A percentile compares a stretch with the other conserved stretches of the same genome.
Conservation (phyloP, 805 yeast species). For the Saccharomyces jurei region DNA sequence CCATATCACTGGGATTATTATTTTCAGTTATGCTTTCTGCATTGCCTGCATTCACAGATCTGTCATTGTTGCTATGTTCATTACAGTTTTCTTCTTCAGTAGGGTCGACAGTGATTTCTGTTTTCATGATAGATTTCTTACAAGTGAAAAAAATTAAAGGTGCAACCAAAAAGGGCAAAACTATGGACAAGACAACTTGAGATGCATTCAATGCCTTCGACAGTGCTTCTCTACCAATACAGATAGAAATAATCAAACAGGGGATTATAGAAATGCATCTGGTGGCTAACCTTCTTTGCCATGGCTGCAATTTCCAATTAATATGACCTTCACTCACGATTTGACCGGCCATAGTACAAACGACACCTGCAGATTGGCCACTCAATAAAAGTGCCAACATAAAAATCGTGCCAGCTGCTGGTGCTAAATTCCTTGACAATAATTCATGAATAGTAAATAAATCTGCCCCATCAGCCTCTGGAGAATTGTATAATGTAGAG, state of each 20-base stretch:
- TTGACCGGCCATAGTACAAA: conserved; percentile 90
- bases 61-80: conserved; percentile 1
- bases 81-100: conserved; percentile 2
- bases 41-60: conserved; percentile 7
- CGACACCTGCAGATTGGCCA: conserved; percentile 87
- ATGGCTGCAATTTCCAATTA: conserved; percentile 72
- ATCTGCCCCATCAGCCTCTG: conserved; percentile 72
- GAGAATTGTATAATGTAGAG: conserved; percentile 60
- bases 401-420: conserved; percentile 74
- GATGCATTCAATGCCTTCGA: conserved; percentile 70
- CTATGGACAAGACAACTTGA: conserved; percentile 74
- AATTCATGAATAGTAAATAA: conserved; percentile 67
- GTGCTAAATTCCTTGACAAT: conserved; percentile 52
- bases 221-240: conserved; percentile 68
- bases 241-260: conserved; percentile 61
- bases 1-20: conserved; percentile 9
- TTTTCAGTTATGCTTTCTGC: conserved; percentile 5
- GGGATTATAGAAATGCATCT: conserved; percentile 76
- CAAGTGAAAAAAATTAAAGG: conserved; percentile 81
- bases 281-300: conserved; percentile 72
- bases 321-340: conserved; percentile 87
- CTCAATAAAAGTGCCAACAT: conserved; percentile 77
- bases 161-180: conserved; percentile 77
- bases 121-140: conserved; percentile 57
- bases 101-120: conserved; percentile 30